These are phyloP conservation scores for Talaromyces sp. DNA, from an alignment of 2,329 filamentous ascomycete genomes.

Conservation along the genomic window DNA sequence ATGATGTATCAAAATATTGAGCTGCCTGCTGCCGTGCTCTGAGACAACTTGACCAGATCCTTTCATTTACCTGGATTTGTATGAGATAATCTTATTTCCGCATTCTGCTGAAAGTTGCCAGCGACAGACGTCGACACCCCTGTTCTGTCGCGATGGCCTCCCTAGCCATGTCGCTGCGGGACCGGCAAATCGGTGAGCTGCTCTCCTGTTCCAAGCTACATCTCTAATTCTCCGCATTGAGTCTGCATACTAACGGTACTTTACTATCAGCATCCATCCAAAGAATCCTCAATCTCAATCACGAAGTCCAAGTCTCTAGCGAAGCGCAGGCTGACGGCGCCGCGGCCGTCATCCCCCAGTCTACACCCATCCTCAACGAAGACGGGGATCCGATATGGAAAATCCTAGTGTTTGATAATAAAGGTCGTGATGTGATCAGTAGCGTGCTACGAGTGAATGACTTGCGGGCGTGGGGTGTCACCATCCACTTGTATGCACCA, in stretches of 20 bases:
- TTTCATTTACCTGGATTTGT: background rate
- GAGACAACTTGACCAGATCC: background rate
- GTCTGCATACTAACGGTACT: background rate
- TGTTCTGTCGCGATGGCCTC: slow-evolving; percentile 50
- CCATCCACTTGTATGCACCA: slow-evolving; percentile 75
- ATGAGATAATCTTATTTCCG: background rate
- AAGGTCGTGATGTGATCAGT: slow-evolving; percentile 91
- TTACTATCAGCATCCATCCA: slow-evolving; percentile 71
- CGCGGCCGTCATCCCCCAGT: slow-evolving; percentile 61
- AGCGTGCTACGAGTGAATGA: slow-evolving; percentile 93
- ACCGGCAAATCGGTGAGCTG: slow-evolving; percentile 67
- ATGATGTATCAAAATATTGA: background rate
- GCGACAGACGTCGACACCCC: background rate
- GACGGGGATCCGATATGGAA: slow-evolving; percentile 97
- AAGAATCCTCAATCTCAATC: slow-evolving; percentile 93
- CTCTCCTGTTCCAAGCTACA: slow-evolving; percentile 17
- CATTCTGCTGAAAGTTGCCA: background rate
- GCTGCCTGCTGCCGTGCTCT: background rate
- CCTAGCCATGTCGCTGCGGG: slow-evolving; percentile 59
- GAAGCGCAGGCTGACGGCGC: slow-evolving; percentile 61
- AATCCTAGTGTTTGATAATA: slow-evolving; percentile 89
- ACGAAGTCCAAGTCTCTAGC: slow-evolving; percentile 54
- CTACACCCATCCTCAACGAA: slow-evolving; percentile 76
- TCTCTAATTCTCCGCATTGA: background rate
- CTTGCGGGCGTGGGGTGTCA: slow-evolving; percentile 88